Base-by-base conservation (phyloP, 2,329 filamentous ascomycete genomes). In the Arachnomyces sp. region DNA sequence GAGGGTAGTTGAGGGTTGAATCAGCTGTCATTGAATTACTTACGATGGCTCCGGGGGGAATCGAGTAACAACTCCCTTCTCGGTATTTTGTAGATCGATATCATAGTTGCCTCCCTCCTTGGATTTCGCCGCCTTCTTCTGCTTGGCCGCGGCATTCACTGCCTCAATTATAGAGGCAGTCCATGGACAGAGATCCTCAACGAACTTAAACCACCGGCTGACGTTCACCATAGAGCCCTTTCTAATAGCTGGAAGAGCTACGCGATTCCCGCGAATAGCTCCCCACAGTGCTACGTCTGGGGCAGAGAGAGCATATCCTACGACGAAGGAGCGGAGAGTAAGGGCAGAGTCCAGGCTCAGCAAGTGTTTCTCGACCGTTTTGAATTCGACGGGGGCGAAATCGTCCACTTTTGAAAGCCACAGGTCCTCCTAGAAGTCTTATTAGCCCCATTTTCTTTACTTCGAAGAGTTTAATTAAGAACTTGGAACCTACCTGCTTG, bases 21-120 rank as follows among this genome's bases (percentile, higher is more conserved):
- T 11, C 31, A 42, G n/a, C n/a, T n/a, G n/a, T n/a, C n/a, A n/a
- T n/a, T n/a, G n/a, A n/a, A n/a, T n/a, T n/a, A 70, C 77, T 65
- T 63, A 84, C 72, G 87, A 94, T 48, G 90, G 90, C 79, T 95
- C 90, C 3, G 90, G 90, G 12, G 90, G 81, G 68, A 96, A 96
- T 54, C 89, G 76, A 15, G 87, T 94, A 14, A 95, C 85, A 43
- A 96, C 88, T 2, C 87, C 88, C 60, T 90, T 81, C 29, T 90
- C 85, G 7, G 84, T 82, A 59, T 93, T 84, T 54, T 84, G 79
- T 29, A 95, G 74, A 2, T 81, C 83, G 61, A 95, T 84, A 58
- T 93, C 88, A 66, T 92, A 96, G 71, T 80, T 94, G 43, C 77
- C 87, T 48, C 86, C 86, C 38, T 84, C 82, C 60, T 85, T 86